Evolutionary conservation across 805 yeast species (phyloP), one percentile per base, ranked within the genome.

Genomic region (Starmerella gropengiesseri): DNA sequence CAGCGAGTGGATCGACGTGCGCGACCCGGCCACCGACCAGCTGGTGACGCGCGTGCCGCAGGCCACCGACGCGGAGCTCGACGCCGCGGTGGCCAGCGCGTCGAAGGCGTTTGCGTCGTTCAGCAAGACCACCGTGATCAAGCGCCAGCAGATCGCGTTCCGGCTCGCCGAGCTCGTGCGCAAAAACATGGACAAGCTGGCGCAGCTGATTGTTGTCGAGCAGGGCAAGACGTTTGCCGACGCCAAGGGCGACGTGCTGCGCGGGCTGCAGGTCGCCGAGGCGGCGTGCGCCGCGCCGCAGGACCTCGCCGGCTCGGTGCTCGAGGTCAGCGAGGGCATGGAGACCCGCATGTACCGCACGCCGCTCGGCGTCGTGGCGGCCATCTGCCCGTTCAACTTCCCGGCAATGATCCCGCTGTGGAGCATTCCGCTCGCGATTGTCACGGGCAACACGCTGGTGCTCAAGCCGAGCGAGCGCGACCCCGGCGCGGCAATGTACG

Each of bases 371-470:
- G 82, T 80, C 7, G 73, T 80, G 46, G 85, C 79, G 13, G 80
- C 86, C 19, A 81, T 80, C 55, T 75, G 81, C 50, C 89, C 89
- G 17, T 80, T 80, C 67, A 80, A 80, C 65, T 80, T 80, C 74
- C 89, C 89, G 20, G 87, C 84, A 33, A 80, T 80, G 89, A 82
- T 81, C 52, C 80, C 80, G 8, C 66, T 76, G 52, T 76, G 82
- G 82, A 69, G 77, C 21, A 63, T 76, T 43, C 82, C 82, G 7
- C 66, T 77, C 50, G 64, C 73, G 12, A 66, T 77, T 45, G 80
- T 72, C 37, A 78, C 85, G 18, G 89, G 89, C 50, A 81, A 80
- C 67, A 75, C 85, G 31, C 70, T 78, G 27, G 75, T 80, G 30
- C 64, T 81, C 58, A 80, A 80, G 65, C 78, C 78, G 30, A 61